These are phyloP conservation scores for Leishmania lainsoni DNA, from an alignment of 208 protist species.

Conservation along the genomic window DNA sequence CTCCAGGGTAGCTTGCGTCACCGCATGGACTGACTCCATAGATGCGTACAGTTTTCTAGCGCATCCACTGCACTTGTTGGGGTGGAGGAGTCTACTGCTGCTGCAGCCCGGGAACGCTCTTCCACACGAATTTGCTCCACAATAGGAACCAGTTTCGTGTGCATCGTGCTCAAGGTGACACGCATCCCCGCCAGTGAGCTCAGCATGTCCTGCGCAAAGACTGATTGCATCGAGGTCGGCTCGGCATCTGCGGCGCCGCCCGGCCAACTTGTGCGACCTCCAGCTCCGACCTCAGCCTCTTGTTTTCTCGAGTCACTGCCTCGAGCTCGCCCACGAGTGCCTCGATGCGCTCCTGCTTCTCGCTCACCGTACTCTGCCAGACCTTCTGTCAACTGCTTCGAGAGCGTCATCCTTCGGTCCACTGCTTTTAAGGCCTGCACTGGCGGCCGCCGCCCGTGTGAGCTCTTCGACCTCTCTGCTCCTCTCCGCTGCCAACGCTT, in stretches of 20 bases:
- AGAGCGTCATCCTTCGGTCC: neutral
- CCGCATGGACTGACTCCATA: constrained; percentile 22
- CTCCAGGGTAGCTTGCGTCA: constrained; percentile 13
- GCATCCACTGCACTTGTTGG: constrained; percentile 5
- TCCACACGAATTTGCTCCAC: constrained; percentile 9
- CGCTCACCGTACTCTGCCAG: neutral
- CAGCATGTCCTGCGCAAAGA: constrained; percentile 10
- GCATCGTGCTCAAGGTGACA: constrained; percentile 9
- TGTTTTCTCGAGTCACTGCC: constrained; percentile 1
- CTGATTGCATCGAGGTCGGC: neutral
- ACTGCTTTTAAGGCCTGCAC: neutral
- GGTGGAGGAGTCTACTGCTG: no score
- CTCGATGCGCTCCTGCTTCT: constrained; percentile 21
- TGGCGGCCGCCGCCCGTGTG: neutral
- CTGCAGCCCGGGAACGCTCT: neutral
- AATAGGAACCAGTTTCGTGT: constrained; percentile 10
- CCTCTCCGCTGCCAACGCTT: constrained; percentile 6
- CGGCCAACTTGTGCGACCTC: neutral
- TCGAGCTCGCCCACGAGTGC: constrained; percentile 20
- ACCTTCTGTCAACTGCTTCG: neutral
- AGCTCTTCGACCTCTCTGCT: neutral
- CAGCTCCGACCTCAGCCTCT: constrained; percentile 15
- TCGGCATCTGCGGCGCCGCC: neutral
- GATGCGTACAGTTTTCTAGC: constrained; percentile 22
- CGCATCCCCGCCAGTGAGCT: constrained; percentile 16